A percentile compares a stretch with the other conserved stretches of the same genome.
Evolutionary conservation across 2,329 filamentous ascomycete species (phyloP).

Genomic region (Rhinocladiella similis): DNA sequence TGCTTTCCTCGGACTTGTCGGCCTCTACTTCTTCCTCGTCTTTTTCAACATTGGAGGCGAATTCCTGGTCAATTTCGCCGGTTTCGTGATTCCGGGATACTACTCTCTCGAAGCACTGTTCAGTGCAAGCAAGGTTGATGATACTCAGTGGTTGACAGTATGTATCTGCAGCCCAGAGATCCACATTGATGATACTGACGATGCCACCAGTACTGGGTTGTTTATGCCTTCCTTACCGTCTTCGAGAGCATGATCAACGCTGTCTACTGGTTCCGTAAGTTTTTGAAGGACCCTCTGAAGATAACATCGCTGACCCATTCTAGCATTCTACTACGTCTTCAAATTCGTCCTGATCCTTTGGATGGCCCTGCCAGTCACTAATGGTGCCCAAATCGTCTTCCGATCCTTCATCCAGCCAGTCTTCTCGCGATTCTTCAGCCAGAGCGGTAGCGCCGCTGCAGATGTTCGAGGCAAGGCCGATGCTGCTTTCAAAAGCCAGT

Average conservation of each 20-base stretch:
- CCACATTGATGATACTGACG: constrained; percentile 17
- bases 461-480: constrained; percentile 89
- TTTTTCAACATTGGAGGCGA: constrained; percentile 72
- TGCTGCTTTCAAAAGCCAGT: constrained; percentile 63
- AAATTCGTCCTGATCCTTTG: constrained; percentile 97
- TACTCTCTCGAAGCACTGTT: constrained; percentile 67
- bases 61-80: constrained; percentile 67
- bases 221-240: constrained; percentile 65
- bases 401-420: constrained; percentile 90
- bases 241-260: constrained; percentile 66
- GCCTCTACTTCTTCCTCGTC: constrained; percentile 68
- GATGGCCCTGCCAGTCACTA: constrained; percentile 96
- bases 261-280: constrained; percentile 67
- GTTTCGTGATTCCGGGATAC: constrained; percentile 65
- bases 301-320: constrained; percentile 29
- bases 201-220: constrained; percentile 62
- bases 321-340: constrained; percentile 97
- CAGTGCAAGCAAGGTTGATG: constrained; percentile 60
- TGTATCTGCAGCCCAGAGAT: constrained; percentile 25
- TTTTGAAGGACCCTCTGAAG: background rate
- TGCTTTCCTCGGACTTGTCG: constrained; percentile 62
- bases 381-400: constrained; percentile 95
- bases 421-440: constrained; percentile 85
- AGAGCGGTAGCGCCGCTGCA: constrained; percentile 70
- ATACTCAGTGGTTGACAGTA: constrained; percentile 67